Base-by-base conservation (phyloP, 2,329 filamentous ascomycete species). In the Colletotrichum kahawae region DNA sequence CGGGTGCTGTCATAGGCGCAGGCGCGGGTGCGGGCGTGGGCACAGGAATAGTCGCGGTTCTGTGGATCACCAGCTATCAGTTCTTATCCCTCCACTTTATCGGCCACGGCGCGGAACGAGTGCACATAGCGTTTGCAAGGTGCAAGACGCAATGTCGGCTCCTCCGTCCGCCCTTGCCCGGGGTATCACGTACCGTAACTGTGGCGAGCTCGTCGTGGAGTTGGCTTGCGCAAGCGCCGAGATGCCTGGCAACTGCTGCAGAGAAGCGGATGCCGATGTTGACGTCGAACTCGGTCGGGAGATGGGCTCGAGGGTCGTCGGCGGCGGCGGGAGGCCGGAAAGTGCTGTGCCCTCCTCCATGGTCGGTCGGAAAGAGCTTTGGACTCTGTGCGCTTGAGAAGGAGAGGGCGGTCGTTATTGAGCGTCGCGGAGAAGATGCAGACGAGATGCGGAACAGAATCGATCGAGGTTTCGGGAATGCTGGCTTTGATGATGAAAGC, bases 281-380 rank as follows among this genome's bases (percentile, higher is more conserved):
- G 89, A 88, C 4, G 87, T 86, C 36, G 89, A 89, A 78, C 85
- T 87, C 27, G 87, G 87, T 77, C 87, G 85, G 34, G 89, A 89
- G 74, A 89, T 86, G 21, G 87, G 83, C 76, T 91, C 76, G 34
- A 75, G 68, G 62, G 38, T 71, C 12, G 82, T 81, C 43, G 85
- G 82, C 48, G 83, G 77, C 71, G 63, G 65, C 63, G 69, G 43
- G n/a, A 74, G 60, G 67, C 48, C 60, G 51, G 71, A 62, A 27
- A 74, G 71, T 33, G 71, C 71, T 33, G 71, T 66, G 51, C 83
- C 84, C 77, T 90, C 88, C 79, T 90, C 88, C 87, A 90, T 89
- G 78, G 82, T 80, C 64, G 78, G 36, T 74, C 70, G 73, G 43
- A 73, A 51, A 31, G 63, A 69, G 18, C 33, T 14, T 74, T 67